phyloP scores from a whole-genome alignment of 139 green algal genomes.

The Chlamydomonas asymmetrica region DNA sequence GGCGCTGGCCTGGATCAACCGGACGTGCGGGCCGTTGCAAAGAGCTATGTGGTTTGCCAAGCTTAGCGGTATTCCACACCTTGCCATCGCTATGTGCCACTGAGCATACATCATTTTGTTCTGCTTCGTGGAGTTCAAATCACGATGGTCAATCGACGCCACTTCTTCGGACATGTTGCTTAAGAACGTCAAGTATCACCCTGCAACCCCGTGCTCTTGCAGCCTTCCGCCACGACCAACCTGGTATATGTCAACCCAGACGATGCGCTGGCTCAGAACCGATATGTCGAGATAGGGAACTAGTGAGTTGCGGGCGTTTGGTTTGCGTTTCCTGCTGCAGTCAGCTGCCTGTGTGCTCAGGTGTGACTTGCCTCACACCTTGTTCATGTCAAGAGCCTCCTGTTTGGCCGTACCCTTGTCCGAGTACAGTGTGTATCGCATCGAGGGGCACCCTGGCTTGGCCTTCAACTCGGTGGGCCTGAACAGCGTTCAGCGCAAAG shows the following conservation, averaged over 20 bases:
- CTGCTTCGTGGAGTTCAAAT: constrained; percentile 4
- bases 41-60: no score
- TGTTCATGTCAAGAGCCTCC: background rate
- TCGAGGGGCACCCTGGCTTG: constrained; percentile 53
- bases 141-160: no score
- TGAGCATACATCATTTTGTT: no score
- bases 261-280: constrained; percentile 42
- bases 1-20: background rate
- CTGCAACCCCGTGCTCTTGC: background rate
- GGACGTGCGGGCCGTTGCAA: no score
- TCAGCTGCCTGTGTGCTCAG: background rate
- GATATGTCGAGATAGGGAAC: constrained; percentile 51
- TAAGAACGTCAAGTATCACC: background rate
- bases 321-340: background rate
- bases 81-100: no score
- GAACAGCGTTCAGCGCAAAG: constrained; percentile 84
- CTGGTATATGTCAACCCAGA: constrained; percentile 59
- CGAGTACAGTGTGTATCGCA: constrained; percentile 76
- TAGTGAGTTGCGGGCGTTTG: constrained; percentile 51
- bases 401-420: background rate
- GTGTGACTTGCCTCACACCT: background rate
- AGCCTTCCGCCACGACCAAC: constrained; percentile 71
- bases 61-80: no score
- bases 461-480: constrained; percentile 69
- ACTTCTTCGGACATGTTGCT: background rate